Conservation (phyloP, 441 rosid genomes). For the Pelargonium citronellum region DNA sequence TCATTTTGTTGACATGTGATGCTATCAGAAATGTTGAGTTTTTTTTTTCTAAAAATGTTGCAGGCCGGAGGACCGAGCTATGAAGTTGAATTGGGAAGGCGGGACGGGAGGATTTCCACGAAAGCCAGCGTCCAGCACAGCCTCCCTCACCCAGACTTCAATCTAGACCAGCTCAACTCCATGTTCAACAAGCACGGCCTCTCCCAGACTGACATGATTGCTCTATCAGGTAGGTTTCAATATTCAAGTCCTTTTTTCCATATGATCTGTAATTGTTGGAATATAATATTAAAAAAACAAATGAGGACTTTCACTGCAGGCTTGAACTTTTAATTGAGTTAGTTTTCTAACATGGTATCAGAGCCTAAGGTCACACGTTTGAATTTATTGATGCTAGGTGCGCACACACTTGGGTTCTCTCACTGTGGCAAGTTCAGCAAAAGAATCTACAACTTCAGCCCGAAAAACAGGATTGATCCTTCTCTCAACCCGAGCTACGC, state of each 20-base stretch:
- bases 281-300: no score
- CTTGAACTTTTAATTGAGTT: no score
- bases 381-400: constrained; percentile 30
- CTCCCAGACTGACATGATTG: constrained; percentile 54
- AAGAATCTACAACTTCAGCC: constrained; percentile 49
- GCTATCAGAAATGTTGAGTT: no score
- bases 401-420: constrained; percentile 54
- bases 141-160: constrained; percentile 48
- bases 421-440: constrained; percentile 51
- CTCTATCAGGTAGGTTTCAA: constrained; percentile 45
- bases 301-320: no score
- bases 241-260: no score
- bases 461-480: constrained; percentile 40
- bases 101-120: constrained; percentile 52
- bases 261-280: no score
- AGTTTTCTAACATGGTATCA: no score
- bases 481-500: constrained; percentile 37
- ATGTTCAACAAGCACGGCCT: constrained; percentile 48
- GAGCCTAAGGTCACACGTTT: no score
- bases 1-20: no score
- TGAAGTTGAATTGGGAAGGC: constrained; percentile 57
- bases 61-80: constrained; percentile 64
- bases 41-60: background rate
- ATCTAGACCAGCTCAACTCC: constrained; percentile 44
- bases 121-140: constrained; percentile 40